Conservation (phyloP, 164 flowering plant genomes). For the Piper longum region DNA sequence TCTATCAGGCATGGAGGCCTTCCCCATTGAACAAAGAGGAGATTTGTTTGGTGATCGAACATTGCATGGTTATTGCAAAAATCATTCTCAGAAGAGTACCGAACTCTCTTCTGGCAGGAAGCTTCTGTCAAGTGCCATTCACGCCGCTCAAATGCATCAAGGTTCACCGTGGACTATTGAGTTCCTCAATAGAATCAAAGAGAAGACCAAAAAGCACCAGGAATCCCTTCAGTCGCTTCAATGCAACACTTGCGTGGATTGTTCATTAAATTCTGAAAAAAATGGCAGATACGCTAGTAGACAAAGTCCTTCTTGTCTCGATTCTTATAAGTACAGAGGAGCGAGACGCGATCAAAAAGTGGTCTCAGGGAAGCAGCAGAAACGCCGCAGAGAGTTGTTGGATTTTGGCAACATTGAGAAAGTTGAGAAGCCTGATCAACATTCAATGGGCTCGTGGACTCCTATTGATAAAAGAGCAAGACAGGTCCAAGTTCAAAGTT, state of each 20-base stretch:
- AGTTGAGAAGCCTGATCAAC: conserved; percentile 20
- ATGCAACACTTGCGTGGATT: conserved; percentile 18
- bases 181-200: conserved; percentile 71
- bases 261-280: conserved; percentile 18
- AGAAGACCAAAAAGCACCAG: conserved; percentile 48
- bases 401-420: conserved; percentile 23
- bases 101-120: conserved; percentile 21
- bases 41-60: conserved; percentile 17
- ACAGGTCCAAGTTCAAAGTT: conserved; percentile 26
- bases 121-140: conserved; percentile 41
- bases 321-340: conserved; percentile 58
- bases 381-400: conserved; percentile 16
- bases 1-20: conserved; percentile 5
- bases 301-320: conserved; percentile 77
- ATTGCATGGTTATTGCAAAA: conserved; percentile 11
- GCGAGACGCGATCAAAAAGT: conserved; percentile 26
- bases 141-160: conserved; percentile 26
- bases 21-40: conserved; percentile 10
- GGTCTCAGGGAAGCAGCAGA: conserved; percentile 33
- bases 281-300: conserved; percentile 34
- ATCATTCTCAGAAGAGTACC: conserved; percentile 15
- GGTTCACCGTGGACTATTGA: conserved; percentile 87
- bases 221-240: conserved; percentile 38
- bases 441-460: conserved; percentile 32
- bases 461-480: conserved; percentile 71